phyloP scores from a whole-genome alignment of 345 rosid species.

The Clausena lansium region DNA sequence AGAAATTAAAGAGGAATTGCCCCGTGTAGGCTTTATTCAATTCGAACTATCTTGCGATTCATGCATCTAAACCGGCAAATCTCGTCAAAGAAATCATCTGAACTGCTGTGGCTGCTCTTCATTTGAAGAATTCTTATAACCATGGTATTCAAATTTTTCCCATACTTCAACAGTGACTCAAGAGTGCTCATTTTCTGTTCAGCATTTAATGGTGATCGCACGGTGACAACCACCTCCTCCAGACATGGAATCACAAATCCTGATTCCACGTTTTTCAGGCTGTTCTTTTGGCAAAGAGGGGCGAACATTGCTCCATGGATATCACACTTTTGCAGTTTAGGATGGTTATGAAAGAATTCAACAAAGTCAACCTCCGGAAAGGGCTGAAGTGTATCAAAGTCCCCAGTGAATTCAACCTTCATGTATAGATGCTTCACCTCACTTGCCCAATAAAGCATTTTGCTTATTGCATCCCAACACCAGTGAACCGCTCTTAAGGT shows the following conservation, averaged over 20 bases:
- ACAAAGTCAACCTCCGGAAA: conserved; percentile 93
- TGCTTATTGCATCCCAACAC: conserved; percentile 87
- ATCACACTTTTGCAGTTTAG: conserved; percentile 68
- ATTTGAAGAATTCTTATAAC: conserved; percentile 83
- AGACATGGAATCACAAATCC: conserved; percentile 72
- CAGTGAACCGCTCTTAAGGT: conserved; percentile 88
- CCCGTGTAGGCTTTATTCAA: conserved; percentile 44
- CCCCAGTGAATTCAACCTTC: conserved; percentile 95
- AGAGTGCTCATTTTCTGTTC: conserved; percentile 96
- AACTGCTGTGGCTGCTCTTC: conserved; percentile 91
- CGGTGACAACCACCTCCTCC: conserved; percentile 81
- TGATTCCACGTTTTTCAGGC: conserved; percentile 79
- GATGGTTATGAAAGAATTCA: conserved; percentile 85
- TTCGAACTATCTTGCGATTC: conserved; percentile 58
- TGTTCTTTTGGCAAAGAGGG: conserved; percentile 96
- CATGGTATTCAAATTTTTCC: conserved; percentile 60
- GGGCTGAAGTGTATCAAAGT: conserved; percentile 67
- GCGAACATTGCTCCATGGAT: conserved; percentile 99
- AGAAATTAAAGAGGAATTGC: neutral
- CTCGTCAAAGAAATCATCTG: conserved; percentile 94
- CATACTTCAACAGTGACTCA: conserved; percentile 75
- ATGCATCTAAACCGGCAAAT: conserved; percentile 77
- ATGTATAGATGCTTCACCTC: conserved; percentile 82
- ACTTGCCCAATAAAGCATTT: conserved; percentile 68
- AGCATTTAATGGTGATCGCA: conserved; percentile 91